Conservation (phyloP, 139 green algal genomes). For the Dunaliella primolecta region DNA sequence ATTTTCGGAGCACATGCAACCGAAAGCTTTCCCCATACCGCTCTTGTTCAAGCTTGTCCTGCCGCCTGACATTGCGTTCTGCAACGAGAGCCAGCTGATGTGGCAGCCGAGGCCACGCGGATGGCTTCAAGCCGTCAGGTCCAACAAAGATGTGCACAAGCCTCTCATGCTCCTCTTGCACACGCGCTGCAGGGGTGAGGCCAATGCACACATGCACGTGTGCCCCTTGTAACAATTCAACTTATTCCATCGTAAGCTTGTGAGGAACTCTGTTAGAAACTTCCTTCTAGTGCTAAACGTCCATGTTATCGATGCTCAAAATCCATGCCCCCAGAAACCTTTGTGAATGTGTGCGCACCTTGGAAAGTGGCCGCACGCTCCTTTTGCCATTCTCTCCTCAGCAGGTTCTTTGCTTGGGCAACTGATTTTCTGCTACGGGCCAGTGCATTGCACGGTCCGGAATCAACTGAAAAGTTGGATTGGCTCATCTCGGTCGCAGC, state of each 20-base stretch:
- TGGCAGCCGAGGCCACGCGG: not conserved
- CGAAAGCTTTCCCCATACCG: no score
- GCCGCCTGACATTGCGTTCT: not conserved
- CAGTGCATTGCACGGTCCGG: no score
- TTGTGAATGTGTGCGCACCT: not conserved
- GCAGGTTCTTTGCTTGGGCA: no score
- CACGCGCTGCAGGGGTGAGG: not conserved
- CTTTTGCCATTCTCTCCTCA: not conserved
- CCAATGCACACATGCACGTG: not conserved
- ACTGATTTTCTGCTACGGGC: no score
- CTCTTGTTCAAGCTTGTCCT: not conserved
- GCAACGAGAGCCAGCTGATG: not conserved
- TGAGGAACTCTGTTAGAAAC: no score
- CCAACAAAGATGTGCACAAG: not conserved
- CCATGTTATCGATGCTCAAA: not conserved
- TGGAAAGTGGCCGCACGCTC: not conserved
- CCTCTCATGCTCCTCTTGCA: slow-evolving; percentile 1
- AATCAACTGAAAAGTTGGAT: no score
- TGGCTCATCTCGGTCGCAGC: no score
- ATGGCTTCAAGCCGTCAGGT: not conserved
- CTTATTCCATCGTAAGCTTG: no score
- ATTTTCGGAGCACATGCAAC: no score
- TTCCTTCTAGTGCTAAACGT: not conserved
- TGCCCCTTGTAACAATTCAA: not conserved
- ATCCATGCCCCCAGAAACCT: no score